Evolutionary conservation across 768 basidiomycete genomes (phyloP).

Genomic region (Tulasnella calospora): DNA sequence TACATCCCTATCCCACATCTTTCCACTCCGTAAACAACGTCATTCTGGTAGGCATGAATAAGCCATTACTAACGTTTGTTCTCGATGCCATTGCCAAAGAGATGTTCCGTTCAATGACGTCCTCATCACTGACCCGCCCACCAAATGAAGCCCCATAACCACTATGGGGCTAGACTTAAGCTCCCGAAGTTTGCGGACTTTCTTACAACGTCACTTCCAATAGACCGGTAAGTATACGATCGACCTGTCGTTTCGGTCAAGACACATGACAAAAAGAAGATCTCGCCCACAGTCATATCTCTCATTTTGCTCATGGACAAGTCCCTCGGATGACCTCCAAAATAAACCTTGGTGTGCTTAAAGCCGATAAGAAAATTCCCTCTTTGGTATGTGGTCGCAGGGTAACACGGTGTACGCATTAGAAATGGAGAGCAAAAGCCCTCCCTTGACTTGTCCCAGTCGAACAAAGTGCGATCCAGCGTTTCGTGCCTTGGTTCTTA

Average conservation of each 20-base stretch:
- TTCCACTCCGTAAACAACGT: not conserved
- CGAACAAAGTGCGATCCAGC: not conserved
- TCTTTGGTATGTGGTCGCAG: too few relatives aligned
- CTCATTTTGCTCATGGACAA: not conserved
- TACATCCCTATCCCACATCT: not conserved
- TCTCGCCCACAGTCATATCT: not conserved
- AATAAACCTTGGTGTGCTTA: not conserved
- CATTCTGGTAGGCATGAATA: not conserved
- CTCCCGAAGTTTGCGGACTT: not conserved
- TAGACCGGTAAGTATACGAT: not conserved
- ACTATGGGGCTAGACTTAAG: not conserved
- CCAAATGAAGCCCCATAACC: not conserved
- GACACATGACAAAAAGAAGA: not conserved
- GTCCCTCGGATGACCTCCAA: not conserved
- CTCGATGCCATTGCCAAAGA: not conserved
- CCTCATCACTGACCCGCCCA: not conserved
- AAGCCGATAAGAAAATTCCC: not conserved
- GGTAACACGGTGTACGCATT: too few relatives aligned
- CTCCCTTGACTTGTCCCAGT: not conserved
- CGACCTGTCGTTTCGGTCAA: not conserved
- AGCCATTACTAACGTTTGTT: not conserved
- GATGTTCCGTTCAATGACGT: not conserved
- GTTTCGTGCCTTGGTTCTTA: too few relatives aligned
- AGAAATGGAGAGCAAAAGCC: too few relatives aligned
- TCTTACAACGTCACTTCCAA: not conserved